Conservation (phyloP, 257 asterid species). For the Solanum pinnatisectum region DNA sequence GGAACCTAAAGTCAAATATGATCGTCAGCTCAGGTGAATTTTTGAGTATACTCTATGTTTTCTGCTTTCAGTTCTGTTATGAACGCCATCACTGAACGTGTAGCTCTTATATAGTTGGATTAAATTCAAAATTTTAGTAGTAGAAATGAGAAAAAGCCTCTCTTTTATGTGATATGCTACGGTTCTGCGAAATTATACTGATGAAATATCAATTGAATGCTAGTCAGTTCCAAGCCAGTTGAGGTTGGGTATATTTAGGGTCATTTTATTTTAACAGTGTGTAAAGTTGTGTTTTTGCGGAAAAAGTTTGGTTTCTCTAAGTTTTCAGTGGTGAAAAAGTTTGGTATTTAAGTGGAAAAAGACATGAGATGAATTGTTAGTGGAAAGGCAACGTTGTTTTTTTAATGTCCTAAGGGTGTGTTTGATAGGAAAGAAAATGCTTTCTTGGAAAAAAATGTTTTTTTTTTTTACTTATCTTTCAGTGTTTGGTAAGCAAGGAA, state of each 20-base stretch:
- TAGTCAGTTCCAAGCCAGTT: neutral
- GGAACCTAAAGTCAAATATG: conserved; percentile 20
- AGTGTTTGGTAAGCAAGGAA: neutral
- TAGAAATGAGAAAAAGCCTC: neutral
- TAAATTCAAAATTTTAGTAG: neutral
- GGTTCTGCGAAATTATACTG: neutral
- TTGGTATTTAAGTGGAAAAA: neutral
- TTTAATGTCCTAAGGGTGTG: neutral
- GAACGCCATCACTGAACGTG: neutral
- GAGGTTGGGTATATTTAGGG: neutral
- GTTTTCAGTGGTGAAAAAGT: neutral
- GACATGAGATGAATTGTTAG: neutral
- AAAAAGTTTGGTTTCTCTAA: neutral
- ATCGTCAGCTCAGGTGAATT: conserved; percentile 91
- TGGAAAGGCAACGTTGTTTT: neutral
- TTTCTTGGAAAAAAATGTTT: neutral
- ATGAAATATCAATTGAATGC: neutral
- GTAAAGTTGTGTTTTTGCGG: neutral
- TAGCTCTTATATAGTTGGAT: neutral
- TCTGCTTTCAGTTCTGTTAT: neutral
- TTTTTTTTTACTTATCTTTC: neutral
- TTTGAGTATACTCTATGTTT: neutral
- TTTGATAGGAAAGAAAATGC: neutral
- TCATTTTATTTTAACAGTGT: neutral
- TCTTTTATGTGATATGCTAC: neutral